Conservation (phyloP, 345 rosid species). For the Diplotaxis tenuifolia region DNA sequence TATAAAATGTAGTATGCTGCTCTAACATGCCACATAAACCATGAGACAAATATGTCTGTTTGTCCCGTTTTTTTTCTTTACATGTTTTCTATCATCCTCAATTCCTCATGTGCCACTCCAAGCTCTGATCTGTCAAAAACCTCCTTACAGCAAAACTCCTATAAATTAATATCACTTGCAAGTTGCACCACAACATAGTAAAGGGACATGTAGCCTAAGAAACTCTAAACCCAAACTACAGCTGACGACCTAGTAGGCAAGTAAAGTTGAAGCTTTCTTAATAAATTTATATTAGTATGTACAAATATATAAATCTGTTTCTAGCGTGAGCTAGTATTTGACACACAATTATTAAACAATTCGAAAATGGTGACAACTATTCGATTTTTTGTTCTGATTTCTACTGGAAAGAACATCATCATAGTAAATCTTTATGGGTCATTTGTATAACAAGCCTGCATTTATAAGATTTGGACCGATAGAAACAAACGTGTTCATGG, state of each 20-base stretch:
- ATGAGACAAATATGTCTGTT: background rate
- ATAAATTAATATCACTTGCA: background rate
- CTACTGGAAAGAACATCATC: background rate
- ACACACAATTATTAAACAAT: background rate
- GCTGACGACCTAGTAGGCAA: background rate
- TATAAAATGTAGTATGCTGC: no score
- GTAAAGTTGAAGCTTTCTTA: conserved; percentile 1
- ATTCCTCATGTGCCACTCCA: background rate
- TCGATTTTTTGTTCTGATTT: background rate
- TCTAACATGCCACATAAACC: background rate
- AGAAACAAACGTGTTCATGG: no score
- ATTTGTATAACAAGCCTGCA: no score
- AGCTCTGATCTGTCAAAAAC: background rate
- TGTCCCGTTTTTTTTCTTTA: background rate
- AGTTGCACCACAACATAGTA: background rate
- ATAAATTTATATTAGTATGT: background rate
- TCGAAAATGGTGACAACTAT: conserved; percentile 20
- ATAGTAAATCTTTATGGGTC: background rate
- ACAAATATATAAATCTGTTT: background rate
- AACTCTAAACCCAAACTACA: background rate
- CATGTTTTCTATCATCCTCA: background rate
- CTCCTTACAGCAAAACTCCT: background rate
- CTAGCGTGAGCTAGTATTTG: background rate
- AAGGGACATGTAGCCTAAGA: background rate
- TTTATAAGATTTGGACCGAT: no score